A percentile compares a stretch with the other conserved stretches of the same genome.
These are phyloP conservation scores for Sporisorium reilianum DNA, from an alignment of 1,284 basidiomycete species.

Conservation along the genomic window DNA sequence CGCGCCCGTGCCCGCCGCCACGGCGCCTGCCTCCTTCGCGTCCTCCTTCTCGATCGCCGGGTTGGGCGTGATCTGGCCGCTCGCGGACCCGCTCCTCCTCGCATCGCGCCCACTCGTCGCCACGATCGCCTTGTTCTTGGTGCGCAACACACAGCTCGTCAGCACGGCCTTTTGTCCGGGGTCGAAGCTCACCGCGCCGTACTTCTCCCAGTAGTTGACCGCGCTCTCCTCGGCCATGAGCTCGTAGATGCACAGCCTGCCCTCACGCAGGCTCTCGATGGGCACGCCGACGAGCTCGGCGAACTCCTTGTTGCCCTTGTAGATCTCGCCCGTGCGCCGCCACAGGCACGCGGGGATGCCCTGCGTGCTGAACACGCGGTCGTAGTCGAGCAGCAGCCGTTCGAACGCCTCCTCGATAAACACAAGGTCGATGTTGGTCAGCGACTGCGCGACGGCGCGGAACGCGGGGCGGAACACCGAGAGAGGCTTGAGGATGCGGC, in stretches of 20 bases:
- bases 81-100: neutral
- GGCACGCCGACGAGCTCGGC: slow-evolving; percentile 86
- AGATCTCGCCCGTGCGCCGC: slow-evolving; percentile 96
- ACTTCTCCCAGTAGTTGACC: slow-evolving; percentile 91
- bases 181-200: slow-evolving; percentile 77
- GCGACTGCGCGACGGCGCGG: slow-evolving; percentile 77
- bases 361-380: slow-evolving; percentile 81
- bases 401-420: slow-evolving; percentile 90
- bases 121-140: slow-evolving; percentile 50
- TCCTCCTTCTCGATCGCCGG: neutral
- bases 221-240: slow-evolving; percentile 81
- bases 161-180: slow-evolving; percentile 83
- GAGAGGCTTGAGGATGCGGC: slow-evolving; percentile 87
- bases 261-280: slow-evolving; percentile 84
- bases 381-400: slow-evolving; percentile 92
- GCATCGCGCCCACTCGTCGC: neutral
- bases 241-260: slow-evolving; percentile 94
- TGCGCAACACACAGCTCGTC: slow-evolving; percentile 84
- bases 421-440: slow-evolving; percentile 95
- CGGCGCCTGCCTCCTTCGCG: neutral
- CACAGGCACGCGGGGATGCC: slow-evolving; percentile 96
- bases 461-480: slow-evolving; percentile 88
- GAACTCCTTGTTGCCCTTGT: slow-evolving; percentile 96
- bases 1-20: slow-evolving; percentile 28
- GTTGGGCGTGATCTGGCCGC: slow-evolving; percentile 19